phyloP scores from a whole-genome alignment of 1,284 basidiomycete species.

The Pterula multifida region DNA sequence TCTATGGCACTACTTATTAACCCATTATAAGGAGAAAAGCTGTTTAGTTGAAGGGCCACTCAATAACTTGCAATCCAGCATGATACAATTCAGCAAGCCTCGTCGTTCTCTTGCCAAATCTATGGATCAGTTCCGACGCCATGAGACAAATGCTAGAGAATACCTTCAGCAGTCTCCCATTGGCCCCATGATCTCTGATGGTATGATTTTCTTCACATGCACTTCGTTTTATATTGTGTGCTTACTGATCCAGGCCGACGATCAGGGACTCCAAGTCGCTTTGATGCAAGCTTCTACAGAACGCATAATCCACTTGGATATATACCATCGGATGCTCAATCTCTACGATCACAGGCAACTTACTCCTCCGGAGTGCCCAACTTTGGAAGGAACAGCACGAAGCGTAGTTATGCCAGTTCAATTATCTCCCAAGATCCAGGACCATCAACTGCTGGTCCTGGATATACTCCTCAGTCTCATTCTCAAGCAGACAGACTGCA shows the following conservation, averaged over 20 bases:
- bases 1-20: slow-evolving; percentile 95
- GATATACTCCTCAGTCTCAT: neutral
- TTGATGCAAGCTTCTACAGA: slow-evolving; percentile 90
- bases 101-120: slow-evolving; percentile 75
- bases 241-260: slow-evolving; percentile 32
- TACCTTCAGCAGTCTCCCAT: slow-evolving; percentile 31
- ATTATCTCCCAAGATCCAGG: slow-evolving; percentile 79
- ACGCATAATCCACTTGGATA: slow-evolving; percentile 91
- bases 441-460: slow-evolving; percentile 27
- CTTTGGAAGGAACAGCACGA: slow-evolving; percentile 54
- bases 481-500: slow-evolving; percentile 43
- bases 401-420: slow-evolving; percentile 81
- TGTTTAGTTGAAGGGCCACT: slow-evolving; percentile 94
- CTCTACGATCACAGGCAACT: slow-evolving; percentile 87
- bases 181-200: slow-evolving; percentile 30
- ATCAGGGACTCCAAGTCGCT: slow-evolving; percentile 80
- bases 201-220: slow-evolving; percentile 17
- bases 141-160: slow-evolving; percentile 77
- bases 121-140: slow-evolving; percentile 83
- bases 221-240: slow-evolving; percentile 7
- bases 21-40: slow-evolving; percentile 95
- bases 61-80: slow-evolving; percentile 91
- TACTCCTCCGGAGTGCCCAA: slow-evolving; percentile 85
- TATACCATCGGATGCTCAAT: slow-evolving; percentile 91
- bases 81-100: slow-evolving; percentile 98